Base-by-base conservation (phyloP, 768 basidiomycete species). In the Flagelloscypha sp. region DNA sequence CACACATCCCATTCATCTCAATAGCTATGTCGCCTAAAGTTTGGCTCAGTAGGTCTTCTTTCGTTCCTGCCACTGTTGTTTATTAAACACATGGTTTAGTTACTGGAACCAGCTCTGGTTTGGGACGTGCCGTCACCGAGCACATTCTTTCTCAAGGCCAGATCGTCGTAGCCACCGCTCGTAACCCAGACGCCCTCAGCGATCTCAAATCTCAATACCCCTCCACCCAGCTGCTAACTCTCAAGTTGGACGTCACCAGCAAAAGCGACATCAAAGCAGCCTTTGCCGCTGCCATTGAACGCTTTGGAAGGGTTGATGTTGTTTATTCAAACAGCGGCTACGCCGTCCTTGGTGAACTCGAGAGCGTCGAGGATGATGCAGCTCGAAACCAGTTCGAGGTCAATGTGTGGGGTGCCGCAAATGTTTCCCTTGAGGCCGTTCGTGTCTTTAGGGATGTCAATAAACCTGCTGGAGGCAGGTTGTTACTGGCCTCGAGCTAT, bases 321-420 rank as follows among this genome's bases (percentile, higher is more conserved):
- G 47, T 48, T 7, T 42, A 44, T 31, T 46, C 48, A 29, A 46
- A 46, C 30, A 47, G 44, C 2, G 47, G 49, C 4, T 34, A 10
- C 7, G 20, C 6, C 2, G 17, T 51, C 15, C 2, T 50, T 0
- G 49, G 45, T 24, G 57, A 59, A 24, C 36, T 49, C 2, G 56
- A 59, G 33, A 44, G 30, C 13, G 41, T 24, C 1, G 45, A 42
- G 18, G 38, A 47, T 19, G 46, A 46, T 3, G 18, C 12, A 0
- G 57, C 55, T 5, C 40, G 38, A 1, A 38, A 30, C 0, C 8
- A 52, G 42, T 55, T 56, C 10, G 48, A 56, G 0, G 49, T 50
- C 3, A 56, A 58, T 22, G 48, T 54, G 24, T 54, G 48, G 55
- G 48, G 52, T 2, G 48, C 46, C n/a, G n/a, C n/a, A n/a, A n/a